phyloP scores from a whole-genome alignment of 345 rosid species.

The Brassica incana region DNA sequence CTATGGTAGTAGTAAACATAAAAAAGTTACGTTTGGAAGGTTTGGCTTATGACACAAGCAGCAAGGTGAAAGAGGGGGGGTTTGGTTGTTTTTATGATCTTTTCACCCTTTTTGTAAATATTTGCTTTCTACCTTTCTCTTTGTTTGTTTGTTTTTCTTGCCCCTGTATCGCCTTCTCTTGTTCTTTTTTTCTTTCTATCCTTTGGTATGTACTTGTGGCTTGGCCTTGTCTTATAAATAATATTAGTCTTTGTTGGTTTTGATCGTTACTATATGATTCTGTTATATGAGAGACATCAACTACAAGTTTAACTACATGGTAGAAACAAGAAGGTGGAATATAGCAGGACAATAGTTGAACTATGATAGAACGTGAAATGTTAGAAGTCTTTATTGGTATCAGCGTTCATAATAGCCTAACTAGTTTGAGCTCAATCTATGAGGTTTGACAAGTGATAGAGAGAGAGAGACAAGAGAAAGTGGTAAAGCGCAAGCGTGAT shows the following conservation, averaged over 20 bases:
- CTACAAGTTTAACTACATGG: background rate
- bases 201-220: slow-evolving; percentile 35
- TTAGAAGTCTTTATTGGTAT: background rate
- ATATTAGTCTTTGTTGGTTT: slow-evolving; percentile 20
- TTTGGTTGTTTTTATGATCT: slow-evolving; percentile 10
- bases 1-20: slow-evolving; percentile 23
- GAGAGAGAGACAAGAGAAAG: slow-evolving; percentile 1
- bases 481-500: slow-evolving; percentile 31
- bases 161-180: slow-evolving; percentile 25
- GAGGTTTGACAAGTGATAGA: slow-evolving; percentile 11
- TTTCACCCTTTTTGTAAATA: slow-evolving; percentile 24
- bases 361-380: background rate
- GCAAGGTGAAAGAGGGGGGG: slow-evolving; percentile 35
- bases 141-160: background rate
- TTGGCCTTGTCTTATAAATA: slow-evolving; percentile 44
- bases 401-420: background rate
- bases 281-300: background rate
- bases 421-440: background rate
- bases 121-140: background rate
- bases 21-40: slow-evolving; percentile 35
- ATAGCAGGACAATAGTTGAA: background rate
- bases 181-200: background rate
- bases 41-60: slow-evolving; percentile 41
- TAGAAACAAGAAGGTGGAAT: background rate
- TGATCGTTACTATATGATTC: background rate